Base-by-base conservation (phyloP, 2,329 filamentous ascomycete genomes). In the Cladosporium oxysporum region DNA sequence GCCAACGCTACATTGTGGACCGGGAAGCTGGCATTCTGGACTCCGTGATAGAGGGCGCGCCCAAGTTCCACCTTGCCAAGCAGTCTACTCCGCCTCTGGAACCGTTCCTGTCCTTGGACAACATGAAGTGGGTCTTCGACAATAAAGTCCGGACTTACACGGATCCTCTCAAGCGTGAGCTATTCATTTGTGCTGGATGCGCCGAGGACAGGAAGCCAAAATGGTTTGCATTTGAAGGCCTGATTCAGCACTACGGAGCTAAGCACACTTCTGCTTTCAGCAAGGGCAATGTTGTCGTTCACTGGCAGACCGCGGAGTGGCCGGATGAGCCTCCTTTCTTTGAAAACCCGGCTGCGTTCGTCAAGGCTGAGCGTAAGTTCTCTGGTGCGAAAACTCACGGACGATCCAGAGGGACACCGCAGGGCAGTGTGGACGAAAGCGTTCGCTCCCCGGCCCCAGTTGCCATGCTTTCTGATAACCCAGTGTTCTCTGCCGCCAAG, bases 51-150 rank as follows among this genome's bases (percentile, higher is more conserved):
- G 37, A 61, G 47, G 41, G 63, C 62, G 66, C 66, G 49, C 52
- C 64, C 14, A 68, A 52, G 57, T 65, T 65, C 58, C 41, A 58
- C 4, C 55, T 33, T 16, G 53, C 64, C 35, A 69, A 66, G 28
- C 67, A 70, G 28, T 66, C 67, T 37, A 70, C 67, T 10, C 71
- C 73, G 21, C 59, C 65, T 12, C 61, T 65, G 47, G 68, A 70
- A 14, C 72, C 74, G 28, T 76, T 74, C 65, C 81, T 94, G 62
- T 90, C 89, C 1, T 79, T 95, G 70, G 91, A 94, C 74, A 92
- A 93, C 73, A 93, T 95, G 91, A 93, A 91, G 77, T 94, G 90
- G 87, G 81, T 93, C 33, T 93, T 91, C 75, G 91, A 93, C 72
- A 86, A 86, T 70, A 93, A 92, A 75, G 83, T 95, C 74, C 91